These are phyloP conservation scores for Fusarium udum DNA, from an alignment of 2,329 filamentous ascomycete species.

Conservation along the genomic window DNA sequence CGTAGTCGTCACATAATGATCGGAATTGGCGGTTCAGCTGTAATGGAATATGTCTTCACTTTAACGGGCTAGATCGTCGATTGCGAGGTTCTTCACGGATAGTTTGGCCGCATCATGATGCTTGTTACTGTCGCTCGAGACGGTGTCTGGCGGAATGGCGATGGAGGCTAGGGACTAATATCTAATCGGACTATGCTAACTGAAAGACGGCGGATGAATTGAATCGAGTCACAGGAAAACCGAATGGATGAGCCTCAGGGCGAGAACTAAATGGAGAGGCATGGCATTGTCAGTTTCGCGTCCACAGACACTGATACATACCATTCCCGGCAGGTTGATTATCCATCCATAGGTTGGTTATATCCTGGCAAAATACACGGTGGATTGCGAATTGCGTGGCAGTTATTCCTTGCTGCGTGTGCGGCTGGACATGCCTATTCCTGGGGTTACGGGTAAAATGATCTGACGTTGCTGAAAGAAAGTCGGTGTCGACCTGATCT, in stretches of 20 bases:
- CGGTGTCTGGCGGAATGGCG: slow-evolving; percentile 3
- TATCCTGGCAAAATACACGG: neutral
- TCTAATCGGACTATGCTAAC: slow-evolving; percentile 24
- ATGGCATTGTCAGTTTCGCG: slow-evolving; percentile 29
- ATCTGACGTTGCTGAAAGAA: slow-evolving; percentile 22
- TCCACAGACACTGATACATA: slow-evolving; percentile 32
- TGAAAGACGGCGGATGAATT: slow-evolving; percentile 7
- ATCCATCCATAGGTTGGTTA: neutral
- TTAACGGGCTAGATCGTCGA: neutral
- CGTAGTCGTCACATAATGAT: slow-evolving; percentile 16
- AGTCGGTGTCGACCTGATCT: slow-evolving; percentile 36
- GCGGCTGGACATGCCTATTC: slow-evolving; percentile 15
- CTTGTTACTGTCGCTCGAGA: slow-evolving; percentile 6
- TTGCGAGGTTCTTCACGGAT: slow-evolving; percentile 18
- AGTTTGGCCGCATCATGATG: slow-evolving; percentile 6
- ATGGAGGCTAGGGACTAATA: slow-evolving; percentile 11
- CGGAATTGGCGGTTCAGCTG: slow-evolving; percentile 18
- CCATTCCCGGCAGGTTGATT: slow-evolving; percentile 2
- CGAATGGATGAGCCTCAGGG: neutral
- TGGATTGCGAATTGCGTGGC: neutral
- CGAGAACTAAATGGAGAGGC: slow-evolving; percentile 15
- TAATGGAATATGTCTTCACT: slow-evolving; percentile 5
- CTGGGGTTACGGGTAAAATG: neutral
- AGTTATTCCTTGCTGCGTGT: slow-evolving; percentile 5
- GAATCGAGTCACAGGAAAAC: neutral